Percentiles rank a stretch among this genome's conserved stretches.
phyloP scores from a whole-genome alignment of 148 eudicot species.

The Vaccinium corymbosum region DNA sequence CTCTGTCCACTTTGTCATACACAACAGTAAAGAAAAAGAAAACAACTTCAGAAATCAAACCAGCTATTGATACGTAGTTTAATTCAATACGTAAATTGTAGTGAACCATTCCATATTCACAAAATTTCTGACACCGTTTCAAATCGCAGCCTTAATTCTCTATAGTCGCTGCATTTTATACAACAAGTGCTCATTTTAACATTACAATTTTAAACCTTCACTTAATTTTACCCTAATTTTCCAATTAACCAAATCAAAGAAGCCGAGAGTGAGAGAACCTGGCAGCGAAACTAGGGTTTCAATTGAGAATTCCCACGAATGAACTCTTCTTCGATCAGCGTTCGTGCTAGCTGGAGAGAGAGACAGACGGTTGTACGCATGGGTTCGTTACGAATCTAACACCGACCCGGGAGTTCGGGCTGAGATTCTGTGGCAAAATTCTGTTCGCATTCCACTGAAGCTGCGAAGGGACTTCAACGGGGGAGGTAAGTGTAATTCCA shows the following conservation, averaged over 20 bases:
- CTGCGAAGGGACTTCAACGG: neutral
- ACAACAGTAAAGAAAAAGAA: neutral
- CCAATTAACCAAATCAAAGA: neutral
- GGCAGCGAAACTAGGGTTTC: constrained; percentile 12
- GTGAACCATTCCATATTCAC: neutral
- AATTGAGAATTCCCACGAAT: constrained; percentile 2
- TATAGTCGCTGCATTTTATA: neutral
- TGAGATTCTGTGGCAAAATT: neutral
- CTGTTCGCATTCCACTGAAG: neutral
- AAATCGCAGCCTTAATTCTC: neutral
- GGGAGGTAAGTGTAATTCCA: neutral
- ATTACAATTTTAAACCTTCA: neutral
- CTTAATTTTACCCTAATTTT: neutral
- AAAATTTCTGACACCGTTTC: neutral
- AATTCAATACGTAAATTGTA: neutral
- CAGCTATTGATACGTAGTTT: neutral
- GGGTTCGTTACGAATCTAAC: neutral
- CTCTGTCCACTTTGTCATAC: neutral
- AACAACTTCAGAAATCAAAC: neutral
- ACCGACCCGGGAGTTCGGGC: neutral
- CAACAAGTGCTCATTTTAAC: neutral
- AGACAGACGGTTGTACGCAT: neutral
- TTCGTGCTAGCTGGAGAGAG: neutral
- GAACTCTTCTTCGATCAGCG: neutral
- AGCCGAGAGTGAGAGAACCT: constrained; percentile 5